Base-by-base conservation (phyloP, 345 rosid genomes). In the Populus alba region DNA sequence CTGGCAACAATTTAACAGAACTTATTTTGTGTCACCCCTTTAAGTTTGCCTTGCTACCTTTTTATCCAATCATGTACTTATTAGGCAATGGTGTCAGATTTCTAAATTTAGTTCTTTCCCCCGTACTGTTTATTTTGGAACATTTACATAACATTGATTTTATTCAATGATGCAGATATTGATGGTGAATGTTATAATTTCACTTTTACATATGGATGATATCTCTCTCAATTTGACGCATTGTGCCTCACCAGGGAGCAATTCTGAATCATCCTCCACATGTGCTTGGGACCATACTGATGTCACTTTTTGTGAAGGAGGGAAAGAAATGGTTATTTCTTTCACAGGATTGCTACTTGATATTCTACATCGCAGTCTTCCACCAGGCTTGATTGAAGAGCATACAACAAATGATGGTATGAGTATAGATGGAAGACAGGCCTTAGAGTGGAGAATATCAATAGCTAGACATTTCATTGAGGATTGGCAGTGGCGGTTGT, bases 401-500 rank as follows among this genome's bases (percentile, higher is more conserved):
- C 81, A 86, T 84, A 80, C 81, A 75, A 74, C 80, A n/a, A 87
- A 80, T 87, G 94, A 85, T 74, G 87, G 82, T 67, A 81, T 85
- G 76, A 89, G 84, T 84, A 72, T 74, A 49, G 88, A 84, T 77
- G 91, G 86, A 82, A 92, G 82, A 81, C 92, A 87, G 77, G 98
- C 99, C 66, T 87, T 95, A 80, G 99, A 95, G 81, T 93, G 99
- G 99, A 91, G 94, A 88, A 87, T 90, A 76, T 84, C 96, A 65
- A 68, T 85, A 78, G 90, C 91, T 76, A 91, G 79, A 83, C 87
- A 80, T 79, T 93, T 93, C 78, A 86, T 93, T 85, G 99, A 95
- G 82, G 99, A 95, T 84, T 92, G 96, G 94, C 92, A 93, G 79
- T 95, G 99, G 99, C 88, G 99, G 66, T 81, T 95, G 81, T 90